Base-by-base conservation (phyloP, 2,329 filamentous ascomycete genomes). In the Diaporthe batatas region DNA sequence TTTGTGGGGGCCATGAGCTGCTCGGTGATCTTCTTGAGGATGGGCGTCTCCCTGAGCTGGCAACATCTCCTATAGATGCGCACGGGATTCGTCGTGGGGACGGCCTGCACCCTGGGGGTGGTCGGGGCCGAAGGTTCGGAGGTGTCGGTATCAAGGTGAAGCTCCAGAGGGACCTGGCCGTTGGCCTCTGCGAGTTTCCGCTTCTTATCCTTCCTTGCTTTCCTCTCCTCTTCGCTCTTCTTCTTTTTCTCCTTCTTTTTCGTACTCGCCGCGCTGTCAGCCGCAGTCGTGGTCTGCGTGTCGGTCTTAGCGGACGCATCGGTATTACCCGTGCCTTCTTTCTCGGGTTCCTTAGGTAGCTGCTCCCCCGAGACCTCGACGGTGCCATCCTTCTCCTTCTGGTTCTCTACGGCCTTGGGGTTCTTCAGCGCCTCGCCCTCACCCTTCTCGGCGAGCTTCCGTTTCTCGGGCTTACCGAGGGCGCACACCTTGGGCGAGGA, bases 171-270 rank as follows among this genome's bases (percentile, higher is more conserved):
- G 72, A 98, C 90, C 11, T 90, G 90, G 11, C 96, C 96, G 80
- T 96, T 98, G 72, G 94, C 94, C 79, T 97, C 94, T 32, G 95
- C 96, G 77, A 94, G 90, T 79, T 90, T 91, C 75, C 94, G 89
- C 80, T 94, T 96, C 82, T 94, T 94, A 82, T 98, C 95, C 81
- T 97, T 97, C 70, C 95, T 90, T 74, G 96, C 94, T 80, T 97
- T 97, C 54, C 95, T 89, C 82, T 98, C 96, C 73, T 96, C 95
- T 80, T 98, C 96, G 53, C 94, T 97, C 76, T 93, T 91, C 85
- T 97, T 98, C 84, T 98, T 98, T 86, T 98, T 98, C 79, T 98
- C 95, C 82, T 94, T 96, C 83, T 97, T 98, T 77, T 91, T 92
- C 10, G 86, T 91, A 0, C 79, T 44, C 29, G 42, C 36, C 16